Evolutionary conservation across 106 monocot genomes (phyloP), one percentile per base, ranked within the genome.

Genomic region (Hemerocallis citrina): DNA sequence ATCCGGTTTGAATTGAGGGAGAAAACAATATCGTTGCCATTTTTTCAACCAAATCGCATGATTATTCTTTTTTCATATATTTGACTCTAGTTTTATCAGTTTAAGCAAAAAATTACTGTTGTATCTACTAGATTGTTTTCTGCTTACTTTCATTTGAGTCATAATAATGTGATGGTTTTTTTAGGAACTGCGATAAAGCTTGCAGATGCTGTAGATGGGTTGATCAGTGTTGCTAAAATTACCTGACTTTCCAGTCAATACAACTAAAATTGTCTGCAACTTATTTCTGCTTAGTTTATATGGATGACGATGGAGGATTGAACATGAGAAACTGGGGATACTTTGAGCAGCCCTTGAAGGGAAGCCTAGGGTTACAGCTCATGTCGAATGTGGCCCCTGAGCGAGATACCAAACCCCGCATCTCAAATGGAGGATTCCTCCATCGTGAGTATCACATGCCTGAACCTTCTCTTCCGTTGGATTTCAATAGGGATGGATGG

Each of bases 221-320:
- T 54, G 31, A 54, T 54, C 15, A n/a, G 31, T 31, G n/a, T 54
- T 30, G 52, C 29, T 52, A 32, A 32, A 54, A 32, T 16, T 54
- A 32, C 5, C 15, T 31, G 54, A 54, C 15, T 31, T 32, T 25
- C 6, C 1, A 32, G 20, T 4, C 20, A 32, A 5, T 32, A 31
- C 51, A 52, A 13, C 1, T 15, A 10, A 50, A 25, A 27, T 23
- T 50, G 11, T 25, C 50, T 25, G 25, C 50, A 25, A 13, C 13
- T 50, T 27, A 12, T 27, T 27, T 25, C 50, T n/a, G 28, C 28
- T 50, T 27, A 9, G 50, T 27, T 27, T 25, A 25, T 27, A 92
- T 92, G 92, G 92, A 87, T 34, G 80, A 81, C 2, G 81, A 87
- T 34, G 82, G 82, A 1, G 62, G 69, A n/a, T 66, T 91, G 45